Conservation (phyloP, 1,284 basidiomycete genomes). For the Ganoderma resinaceum region DNA sequence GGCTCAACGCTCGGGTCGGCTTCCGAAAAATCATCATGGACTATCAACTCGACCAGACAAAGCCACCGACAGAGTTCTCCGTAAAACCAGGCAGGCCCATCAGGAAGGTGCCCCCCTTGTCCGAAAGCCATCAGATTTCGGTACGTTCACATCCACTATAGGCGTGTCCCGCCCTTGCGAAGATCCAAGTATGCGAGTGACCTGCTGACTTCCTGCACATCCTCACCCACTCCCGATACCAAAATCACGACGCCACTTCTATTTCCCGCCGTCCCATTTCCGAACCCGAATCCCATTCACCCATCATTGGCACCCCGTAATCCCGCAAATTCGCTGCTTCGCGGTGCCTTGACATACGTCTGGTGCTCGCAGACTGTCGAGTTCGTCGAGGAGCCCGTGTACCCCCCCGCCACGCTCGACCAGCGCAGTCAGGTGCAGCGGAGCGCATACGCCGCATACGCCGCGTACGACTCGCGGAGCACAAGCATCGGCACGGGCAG, state of each 20-base stretch:
- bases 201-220: not conserved
- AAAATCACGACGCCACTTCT: not conserved
- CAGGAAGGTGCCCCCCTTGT: constrained; percentile 3
- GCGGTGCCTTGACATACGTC: not conserved
- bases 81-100: constrained; percentile 4
- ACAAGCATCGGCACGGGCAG: not conserved
- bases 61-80: constrained; percentile 15
- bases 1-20: constrained; percentile 24
- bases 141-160: constrained; percentile 12
- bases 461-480: constrained; percentile 5
- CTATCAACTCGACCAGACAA: constrained; percentile 7
- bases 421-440: not conserved
- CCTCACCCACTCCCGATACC: not conserved
- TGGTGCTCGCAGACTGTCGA: constrained; percentile 15
- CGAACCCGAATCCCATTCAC: not conserved
- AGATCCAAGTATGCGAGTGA: not conserved
- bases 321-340: not conserved
- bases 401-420: not conserved
- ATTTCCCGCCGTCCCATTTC: not conserved
- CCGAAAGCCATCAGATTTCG: constrained; percentile 7
- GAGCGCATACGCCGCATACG: not conserved
- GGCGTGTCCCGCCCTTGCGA: not conserved
- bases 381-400: constrained; percentile 5
- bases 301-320: not conserved
- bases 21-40: constrained; percentile 24